phyloP scores from a whole-genome alignment of 164 flowering plant genomes.

The Paratinospora sagittata region DNA sequence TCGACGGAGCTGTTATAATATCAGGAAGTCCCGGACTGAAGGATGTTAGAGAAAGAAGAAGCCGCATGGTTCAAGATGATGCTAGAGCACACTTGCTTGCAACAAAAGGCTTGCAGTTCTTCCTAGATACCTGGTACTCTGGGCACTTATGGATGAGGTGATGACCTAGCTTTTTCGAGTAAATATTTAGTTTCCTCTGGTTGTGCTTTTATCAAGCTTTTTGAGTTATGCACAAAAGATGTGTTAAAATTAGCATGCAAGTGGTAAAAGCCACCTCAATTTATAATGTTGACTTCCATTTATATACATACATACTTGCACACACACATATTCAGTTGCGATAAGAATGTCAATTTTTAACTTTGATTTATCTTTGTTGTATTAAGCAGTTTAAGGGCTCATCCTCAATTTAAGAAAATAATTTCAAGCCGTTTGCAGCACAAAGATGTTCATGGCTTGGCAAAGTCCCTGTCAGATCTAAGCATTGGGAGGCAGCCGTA shows the following conservation, averaged over 20 bases:
- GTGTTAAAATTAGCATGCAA: too few species aligned
- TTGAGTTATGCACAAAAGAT: not conserved
- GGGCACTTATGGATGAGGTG: constrained; percentile 81
- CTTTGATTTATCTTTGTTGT: constrained; percentile 9
- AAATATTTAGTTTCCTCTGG: too few species aligned
- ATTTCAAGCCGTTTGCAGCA: constrained; percentile 53
- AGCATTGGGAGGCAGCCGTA: constrained; percentile 92
- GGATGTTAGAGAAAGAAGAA: constrained; percentile 36
- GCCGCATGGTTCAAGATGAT: constrained; percentile 68
- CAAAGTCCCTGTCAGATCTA: constrained; percentile 54
- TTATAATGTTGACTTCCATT: not conserved
- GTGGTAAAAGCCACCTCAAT: too few species aligned
- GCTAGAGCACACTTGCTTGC: constrained; percentile 43
- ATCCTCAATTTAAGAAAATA: constrained; percentile 59
- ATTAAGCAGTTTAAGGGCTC: constrained; percentile 61
- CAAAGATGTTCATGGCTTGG: constrained; percentile 46
- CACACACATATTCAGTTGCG: not conserved
- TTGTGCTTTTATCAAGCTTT: not conserved
- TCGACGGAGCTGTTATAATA: constrained; percentile 65
- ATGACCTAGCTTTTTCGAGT: constrained; percentile 2
- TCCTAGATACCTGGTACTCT: constrained; percentile 69
- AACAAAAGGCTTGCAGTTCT: constrained; percentile 50
- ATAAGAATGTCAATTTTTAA: not conserved
- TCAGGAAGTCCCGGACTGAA: constrained; percentile 96
- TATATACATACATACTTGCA: not conserved